These are phyloP conservation scores for Penicillium concentricum DNA, from an alignment of 2,329 filamentous ascomycete species.

Conservation along the genomic window DNA sequence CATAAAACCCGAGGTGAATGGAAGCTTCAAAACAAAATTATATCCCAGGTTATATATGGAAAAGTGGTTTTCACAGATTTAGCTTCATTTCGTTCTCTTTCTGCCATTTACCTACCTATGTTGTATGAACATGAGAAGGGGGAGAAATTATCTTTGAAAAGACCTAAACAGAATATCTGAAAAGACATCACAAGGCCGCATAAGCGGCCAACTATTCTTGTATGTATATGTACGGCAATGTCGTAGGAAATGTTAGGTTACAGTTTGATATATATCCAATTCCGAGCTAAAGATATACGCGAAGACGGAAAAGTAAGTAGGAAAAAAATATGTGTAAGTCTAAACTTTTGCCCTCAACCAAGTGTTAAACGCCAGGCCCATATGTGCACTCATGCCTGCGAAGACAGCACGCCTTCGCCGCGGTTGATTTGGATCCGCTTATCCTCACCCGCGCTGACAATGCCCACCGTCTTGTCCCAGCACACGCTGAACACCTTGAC, in stretches of 20 bases:
- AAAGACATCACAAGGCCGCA: too few relatives aligned
- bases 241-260: background rate
- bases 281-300: background rate
- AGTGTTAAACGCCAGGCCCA: constrained; percentile 31
- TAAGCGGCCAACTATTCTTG: too few relatives aligned
- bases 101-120: too few relatives aligned
- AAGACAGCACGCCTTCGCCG: constrained; percentile 52
- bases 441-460: constrained; percentile 90
- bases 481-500: constrained; percentile 85
- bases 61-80: too few relatives aligned
- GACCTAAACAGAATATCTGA: too few relatives aligned
- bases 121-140: too few relatives aligned
- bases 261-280: constrained; percentile 4
- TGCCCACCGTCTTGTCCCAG: constrained; percentile 84
- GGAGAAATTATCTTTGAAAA: too few relatives aligned
- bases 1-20: constrained; percentile 5
- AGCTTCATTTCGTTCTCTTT: too few relatives aligned
- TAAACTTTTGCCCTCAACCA: constrained; percentile 34
- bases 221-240: background rate
- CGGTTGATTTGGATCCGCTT: constrained; percentile 91
- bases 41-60: background rate
- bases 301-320: constrained; percentile 2
- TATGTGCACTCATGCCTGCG: constrained; percentile 30
- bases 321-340: constrained; percentile 12
- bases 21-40: background rate